Evolutionary conservation across 1,284 basidiomycete genomes (phyloP), one percentile per base, ranked within the genome.

Genomic region (Apiotrichum gracile): DNA sequence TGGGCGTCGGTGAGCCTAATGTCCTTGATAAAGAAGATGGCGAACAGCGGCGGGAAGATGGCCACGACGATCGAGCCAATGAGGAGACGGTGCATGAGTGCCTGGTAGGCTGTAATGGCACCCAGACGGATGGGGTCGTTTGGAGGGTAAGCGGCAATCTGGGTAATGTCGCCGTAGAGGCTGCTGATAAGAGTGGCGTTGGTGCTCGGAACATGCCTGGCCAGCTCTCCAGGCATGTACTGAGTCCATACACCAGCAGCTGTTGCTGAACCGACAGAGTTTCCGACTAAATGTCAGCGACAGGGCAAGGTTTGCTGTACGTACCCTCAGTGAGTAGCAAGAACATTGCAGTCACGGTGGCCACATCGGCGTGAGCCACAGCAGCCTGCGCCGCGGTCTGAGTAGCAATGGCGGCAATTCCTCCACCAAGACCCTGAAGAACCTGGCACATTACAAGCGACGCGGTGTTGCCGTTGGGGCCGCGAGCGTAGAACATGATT

Each of bases 351-450:
- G 86, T 91, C 49, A 86, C 85, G 61, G 85, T 84, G 0, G 87
- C 89, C 21, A 91, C 83, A 62, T 91, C 87, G 26, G 76, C 71
- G 66, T 88, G 88, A 0, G 83, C 77, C 2, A 90, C 88, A 12
- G 83, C 78, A 4, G 86, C 87, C 70, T 92, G 90, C 0, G 87
- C 84, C 35, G 82, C 84, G 52, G 90, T 85, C 69, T 87, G 86
- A 5, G 81, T 78, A 9, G 84, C 76, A 44, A 85, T 78, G 1
- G 85, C 80, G 1, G 87, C 84, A 59, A 90, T 81, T 22, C 88
- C 90, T 19, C 68, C 71, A 9, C 78, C 67, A 13, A 71, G 57
- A 44, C 73, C 72, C 52, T 74, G 73, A 19, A 76, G 67, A 24
- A 70, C 58, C 55, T 76, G 85, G 33, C 83, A 84, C 78, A 82